These are phyloP conservation scores for Annulohypoxylon maeteangense DNA, from an alignment of 495 filamentous ascomycete species.

Conservation along the genomic window DNA sequence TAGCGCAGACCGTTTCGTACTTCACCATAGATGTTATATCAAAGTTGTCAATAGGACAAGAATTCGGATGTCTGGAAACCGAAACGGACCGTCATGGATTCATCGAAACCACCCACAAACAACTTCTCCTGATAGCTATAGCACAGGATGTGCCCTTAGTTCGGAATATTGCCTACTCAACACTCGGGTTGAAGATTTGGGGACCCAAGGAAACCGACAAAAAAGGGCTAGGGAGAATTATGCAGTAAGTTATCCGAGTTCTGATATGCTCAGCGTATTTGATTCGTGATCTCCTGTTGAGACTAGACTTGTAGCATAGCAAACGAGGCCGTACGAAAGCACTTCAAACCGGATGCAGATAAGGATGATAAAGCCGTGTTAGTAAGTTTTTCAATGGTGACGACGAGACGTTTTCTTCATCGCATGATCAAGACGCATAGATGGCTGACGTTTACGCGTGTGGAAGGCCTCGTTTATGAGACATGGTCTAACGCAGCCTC, in stretches of 20 bases:
- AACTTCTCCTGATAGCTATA: constrained; percentile 56
- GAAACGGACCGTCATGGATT: constrained; percentile 68
- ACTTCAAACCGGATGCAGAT: constrained; percentile 39
- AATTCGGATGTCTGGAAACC: constrained; percentile 69
- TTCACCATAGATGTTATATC: constrained; percentile 74
- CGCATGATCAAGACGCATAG: not conserved
- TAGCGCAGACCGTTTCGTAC: constrained; percentile 57
- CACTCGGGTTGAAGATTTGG: constrained; percentile 31
- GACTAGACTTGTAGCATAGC: constrained; percentile 40
- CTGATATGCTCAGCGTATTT: not conserved
- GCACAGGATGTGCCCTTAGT: constrained; percentile 43
- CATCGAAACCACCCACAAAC: constrained; percentile 62
- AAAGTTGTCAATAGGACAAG: constrained; percentile 69
- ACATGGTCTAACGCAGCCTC: constrained; percentile 53
- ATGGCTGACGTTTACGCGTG: constrained; percentile 32
- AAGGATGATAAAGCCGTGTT: constrained; percentile 53
- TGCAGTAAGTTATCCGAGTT: constrained; percentile 48
- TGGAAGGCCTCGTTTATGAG: constrained; percentile 53
- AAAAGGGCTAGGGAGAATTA: constrained; percentile 57
- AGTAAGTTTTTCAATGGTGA: constrained; percentile 37
- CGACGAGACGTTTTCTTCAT: constrained; percentile 17
- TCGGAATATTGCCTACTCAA: constrained; percentile 39
- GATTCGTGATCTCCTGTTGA: not conserved
- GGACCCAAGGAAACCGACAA: constrained; percentile 40
- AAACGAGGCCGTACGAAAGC: constrained; percentile 52